Evolutionary conservation across 495 filamentous ascomycete genomes (phyloP).

Genomic region (Aspergillus mulundensis): DNA sequence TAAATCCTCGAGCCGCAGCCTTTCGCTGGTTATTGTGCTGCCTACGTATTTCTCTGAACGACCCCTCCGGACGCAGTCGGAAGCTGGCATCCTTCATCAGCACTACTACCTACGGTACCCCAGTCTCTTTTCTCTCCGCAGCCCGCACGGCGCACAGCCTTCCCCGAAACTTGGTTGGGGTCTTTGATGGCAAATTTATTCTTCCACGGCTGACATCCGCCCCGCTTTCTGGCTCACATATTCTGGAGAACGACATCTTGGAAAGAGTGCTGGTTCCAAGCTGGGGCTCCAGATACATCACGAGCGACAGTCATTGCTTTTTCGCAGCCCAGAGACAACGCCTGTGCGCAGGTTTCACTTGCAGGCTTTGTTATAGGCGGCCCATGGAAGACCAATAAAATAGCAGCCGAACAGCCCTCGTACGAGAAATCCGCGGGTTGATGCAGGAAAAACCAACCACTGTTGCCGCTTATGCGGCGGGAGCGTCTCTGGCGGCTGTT

Average conservation of each 20-base stretch:
- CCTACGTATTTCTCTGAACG: not conserved
- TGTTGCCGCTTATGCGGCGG: slow-evolving; percentile 89
- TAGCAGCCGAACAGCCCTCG: not conserved
- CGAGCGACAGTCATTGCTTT: not conserved
- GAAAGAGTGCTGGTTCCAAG: not conserved
- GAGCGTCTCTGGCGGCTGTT: slow-evolving; percentile 92
- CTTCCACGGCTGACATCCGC: slow-evolving; percentile 3
- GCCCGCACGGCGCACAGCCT: slow-evolving; percentile 1
- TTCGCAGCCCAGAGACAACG: not conserved
- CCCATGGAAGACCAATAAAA: slow-evolving; percentile 20
- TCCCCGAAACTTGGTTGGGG: slow-evolving; percentile 2
- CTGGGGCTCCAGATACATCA: not conserved
- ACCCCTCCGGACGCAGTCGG: not conserved
- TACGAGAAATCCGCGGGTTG: slow-evolving; percentile 17
- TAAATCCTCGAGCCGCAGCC: not conserved
- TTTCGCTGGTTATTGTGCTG: slow-evolving; percentile 1
- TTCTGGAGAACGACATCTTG: not conserved
- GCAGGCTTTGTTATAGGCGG: not conserved
- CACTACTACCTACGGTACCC: slow-evolving; percentile 3
- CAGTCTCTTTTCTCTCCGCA: slow-evolving; percentile 7
- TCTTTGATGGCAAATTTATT: slow-evolving; percentile 7
- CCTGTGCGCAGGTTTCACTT: not conserved
- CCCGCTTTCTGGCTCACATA: not conserved
- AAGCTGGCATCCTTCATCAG: not conserved
- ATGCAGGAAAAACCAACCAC: slow-evolving; percentile 89